Base-by-base conservation (phyloP, 2,329 filamentous ascomycete species). In the Colletotrichum salicis region DNA sequence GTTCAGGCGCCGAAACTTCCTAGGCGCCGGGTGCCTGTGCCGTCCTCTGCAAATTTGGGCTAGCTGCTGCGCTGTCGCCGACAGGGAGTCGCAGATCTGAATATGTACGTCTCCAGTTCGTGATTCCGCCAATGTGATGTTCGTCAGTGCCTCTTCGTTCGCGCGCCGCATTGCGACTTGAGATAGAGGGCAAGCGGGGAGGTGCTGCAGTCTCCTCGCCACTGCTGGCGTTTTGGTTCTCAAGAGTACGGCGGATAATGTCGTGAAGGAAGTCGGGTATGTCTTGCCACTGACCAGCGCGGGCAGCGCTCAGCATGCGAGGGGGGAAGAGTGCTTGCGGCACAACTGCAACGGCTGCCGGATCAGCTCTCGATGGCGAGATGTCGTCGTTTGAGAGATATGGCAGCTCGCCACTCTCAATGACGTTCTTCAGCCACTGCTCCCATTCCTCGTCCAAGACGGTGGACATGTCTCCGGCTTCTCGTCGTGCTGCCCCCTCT, bases 371-470 rank as follows among this genome's bases (percentile, higher is more conserved):
- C 64, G 75, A 76, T 73, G 62, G 79, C 74, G 71, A 84, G 83
- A 64, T 83, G 57, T 85, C 83, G 58, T 85, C 83, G 63, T 58
- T 70, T 5, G 84, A 82, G 31, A 87, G 77, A 61, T 85, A 83
- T 22, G 86, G 82, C 48, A 90, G 81, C 67, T 88, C 84, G 71
- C 91, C 91, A 6, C 88, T 85, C 77, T 93, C 91, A 60, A 92
- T 88, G 55, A 89, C 90, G 76, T 91, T 90, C 80, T 93, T 93
- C 72, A 93, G 83, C 88, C 91, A 94, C 79, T 92, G 90, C 79
- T 94, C 92, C 91, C 90, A 93, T 76, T 92, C 91, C 73, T 92
- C 90, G 77, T 93, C 91, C 75, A 93, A 85, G 31, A 89, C 86
- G 58, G 87, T 85, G 19, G 86, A 86, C 35, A 81, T 81, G 73